A percentile compares a stretch with the other conserved stretches of the same genome.
These are phyloP conservation scores for Oxytropis ochrocephala DNA, from an alignment of 306 rosid species.

Conservation along the genomic window DNA sequence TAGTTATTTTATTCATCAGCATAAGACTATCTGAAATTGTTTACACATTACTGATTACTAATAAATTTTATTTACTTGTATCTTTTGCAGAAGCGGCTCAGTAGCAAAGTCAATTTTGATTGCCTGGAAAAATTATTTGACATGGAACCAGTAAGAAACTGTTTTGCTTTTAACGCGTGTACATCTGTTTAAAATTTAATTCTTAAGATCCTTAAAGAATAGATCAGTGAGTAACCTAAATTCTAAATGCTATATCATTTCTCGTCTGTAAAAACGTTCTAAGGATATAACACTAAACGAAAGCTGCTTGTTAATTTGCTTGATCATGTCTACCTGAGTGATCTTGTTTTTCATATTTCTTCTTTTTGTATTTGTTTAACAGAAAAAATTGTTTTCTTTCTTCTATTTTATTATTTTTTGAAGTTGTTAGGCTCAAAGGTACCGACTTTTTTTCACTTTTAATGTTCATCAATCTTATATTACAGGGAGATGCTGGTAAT, in stretches of 20 bases:
- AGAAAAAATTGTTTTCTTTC: neutral
- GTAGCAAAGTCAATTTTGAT: slow-evolving; percentile 59
- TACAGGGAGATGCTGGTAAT: slow-evolving; percentile 12
- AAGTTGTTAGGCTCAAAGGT: neutral
- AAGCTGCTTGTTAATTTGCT: neutral
- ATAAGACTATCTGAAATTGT: neutral
- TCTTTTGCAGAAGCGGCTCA: slow-evolving; percentile 46
- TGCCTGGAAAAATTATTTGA: slow-evolving; percentile 43
- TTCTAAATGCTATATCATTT: neutral
- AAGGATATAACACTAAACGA: neutral
- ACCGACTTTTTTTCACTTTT: neutral
- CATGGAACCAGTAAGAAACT: slow-evolving; percentile 34
- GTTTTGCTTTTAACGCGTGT: no score
- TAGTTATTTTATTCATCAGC: neutral
- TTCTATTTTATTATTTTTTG: neutral
- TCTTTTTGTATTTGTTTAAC: neutral
- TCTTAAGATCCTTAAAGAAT: neutral
- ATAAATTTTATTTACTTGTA: slow-evolving; percentile 15
- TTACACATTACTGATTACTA: neutral
- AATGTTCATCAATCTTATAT: neutral
- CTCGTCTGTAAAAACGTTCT: neutral
- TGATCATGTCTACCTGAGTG: neutral
- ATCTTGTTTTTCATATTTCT: neutral
- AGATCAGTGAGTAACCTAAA: neutral
- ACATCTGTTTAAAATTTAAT: neutral